Evolutionary conservation across 768 basidiomycete genomes (phyloP), one percentile per base, ranked within the genome.

Genomic region (Trametopsis cervina): DNA sequence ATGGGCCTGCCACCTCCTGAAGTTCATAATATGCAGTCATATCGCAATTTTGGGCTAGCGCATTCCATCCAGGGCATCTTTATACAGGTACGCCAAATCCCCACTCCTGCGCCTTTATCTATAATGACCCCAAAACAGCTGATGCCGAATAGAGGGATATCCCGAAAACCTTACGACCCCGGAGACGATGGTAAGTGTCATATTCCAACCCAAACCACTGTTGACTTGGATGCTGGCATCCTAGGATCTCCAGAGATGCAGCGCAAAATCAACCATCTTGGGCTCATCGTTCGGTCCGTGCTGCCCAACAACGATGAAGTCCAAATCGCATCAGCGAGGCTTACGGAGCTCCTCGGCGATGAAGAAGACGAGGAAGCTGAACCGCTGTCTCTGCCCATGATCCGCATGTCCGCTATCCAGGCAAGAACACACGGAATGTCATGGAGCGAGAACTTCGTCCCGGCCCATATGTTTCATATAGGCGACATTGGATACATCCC

Each of bases 401-500:
- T 75, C 4, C 67, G 72, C 15, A 55, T 66, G 40, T 58, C 68
- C 13, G 70, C 64, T 20, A 60, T 75, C 38, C 59, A 62, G 6
- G 64, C 70, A 51, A 65, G 60, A 22, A 61, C 63, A 12, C 51
- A 48, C 35, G 37, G 10, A 9, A 17, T n/a, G 10, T 20, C 41
- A n/a, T 52, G 51, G 46, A 35, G 17, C 25, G 40, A 49, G 23
- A 52, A 48, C 42, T 47, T 52, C 21, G 70, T 75, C 23, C 67
- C 69, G 1, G 58, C 70, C 2, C 62, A 67, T 51, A 67, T 67
- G 44, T 74, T 70, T 47, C 37, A 54, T 4, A 66, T 71, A 18
- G 75, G 75, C 6, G 74, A 77, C 49, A 52, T 73, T 21, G 74
- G 74, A 13, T 76, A 74, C 46, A 56, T 75, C 26, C 68, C 68